Base-by-base conservation (phyloP, 2,329 filamentous ascomycete species). In the Diaporthe sp. region DNA sequence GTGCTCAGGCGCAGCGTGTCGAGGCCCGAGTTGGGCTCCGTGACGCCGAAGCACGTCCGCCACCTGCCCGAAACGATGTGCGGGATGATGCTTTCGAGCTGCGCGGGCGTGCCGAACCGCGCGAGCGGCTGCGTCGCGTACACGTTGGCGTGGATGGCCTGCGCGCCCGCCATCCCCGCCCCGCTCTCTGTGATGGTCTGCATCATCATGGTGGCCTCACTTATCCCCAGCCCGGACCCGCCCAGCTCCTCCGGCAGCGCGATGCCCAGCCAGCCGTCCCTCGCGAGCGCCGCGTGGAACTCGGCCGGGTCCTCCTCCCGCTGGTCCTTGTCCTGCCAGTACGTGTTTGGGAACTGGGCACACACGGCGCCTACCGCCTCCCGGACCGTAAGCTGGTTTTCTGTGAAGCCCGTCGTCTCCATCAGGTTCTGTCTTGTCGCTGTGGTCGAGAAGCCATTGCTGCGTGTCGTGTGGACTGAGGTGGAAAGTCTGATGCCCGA, bases 131-230 rank as follows among this genome's bases (percentile, higher is more conserved):
- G 94, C 0, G 94, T 96, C 3, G 92, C 93, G 80, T 95, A 95
- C 15, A 95, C 92, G 76, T 93, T 92, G 67, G 89, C 90, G 80
- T 92, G 90, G 49, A 92, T 89, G 1, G 89, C 88, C 79, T 92
- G 90, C 1, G 91, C 90, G 0, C 91, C 91, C 0, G 94, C 94
- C 87, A 97, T 95, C 4, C 94, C 94, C 5, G 94, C 95, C 0
- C 95, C 94, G 2, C 91, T 92, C 84, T 95, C 93, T 0, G 93
- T 87, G 74, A 96, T 94, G 2, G 94, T 94, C 80, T 97, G 94
- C 87, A 97, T 90, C 94, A 97, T 96, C 90, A 96, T 94, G 0
- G 93, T 94, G 0, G 94, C 94, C 81, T 97, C 94, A 0, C 93
- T 93, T 49, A 97, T 95, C 12, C 92, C 94, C 12, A 97, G 84